These are phyloP conservation scores for Gonapodya prolifera DNA, from an alignment of 192 early-diverging fungal species.

Conservation along the genomic window DNA sequence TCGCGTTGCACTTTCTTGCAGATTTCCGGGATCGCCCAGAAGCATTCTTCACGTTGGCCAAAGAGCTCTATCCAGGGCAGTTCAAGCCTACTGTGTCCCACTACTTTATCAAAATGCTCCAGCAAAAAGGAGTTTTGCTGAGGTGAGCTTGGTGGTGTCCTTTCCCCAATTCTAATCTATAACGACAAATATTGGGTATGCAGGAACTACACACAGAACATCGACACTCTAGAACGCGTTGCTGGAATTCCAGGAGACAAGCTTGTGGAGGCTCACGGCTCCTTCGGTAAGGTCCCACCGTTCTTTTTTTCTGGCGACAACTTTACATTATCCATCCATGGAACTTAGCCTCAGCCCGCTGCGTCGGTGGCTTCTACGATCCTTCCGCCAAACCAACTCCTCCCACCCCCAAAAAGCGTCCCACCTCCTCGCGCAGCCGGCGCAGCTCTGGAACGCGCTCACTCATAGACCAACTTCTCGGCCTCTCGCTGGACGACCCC, in stretches of 20 bases:
- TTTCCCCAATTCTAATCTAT: no score
- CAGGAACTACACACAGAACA: neutral
- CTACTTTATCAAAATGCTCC: neutral
- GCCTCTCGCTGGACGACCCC: no score
- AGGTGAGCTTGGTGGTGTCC: neutral
- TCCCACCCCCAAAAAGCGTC: no score
- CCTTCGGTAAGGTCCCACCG: no score
- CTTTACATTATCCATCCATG: no score
- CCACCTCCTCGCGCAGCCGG: no score
- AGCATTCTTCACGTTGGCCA: neutral
- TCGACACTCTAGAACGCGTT: conserved; percentile 72
- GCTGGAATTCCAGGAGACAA: conserved; percentile 55
- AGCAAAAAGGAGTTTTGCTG: neutral
- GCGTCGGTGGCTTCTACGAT: conserved; percentile 38
- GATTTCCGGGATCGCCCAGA: neutral
- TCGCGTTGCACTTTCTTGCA: no score
- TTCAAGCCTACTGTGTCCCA: neutral
- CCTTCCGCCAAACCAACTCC: no score
- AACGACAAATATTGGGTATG: no score
- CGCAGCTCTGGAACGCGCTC: no score
- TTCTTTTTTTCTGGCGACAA: no score
- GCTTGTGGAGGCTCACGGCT: conserved; percentile 83
- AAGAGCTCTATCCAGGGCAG: neutral
- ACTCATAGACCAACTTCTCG: no score
- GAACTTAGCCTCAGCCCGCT: conserved; percentile 75